Evolutionary conservation across 1,284 basidiomycete genomes (phyloP), one percentile per base, ranked within the genome.

Genomic region (Sparassis latifolia): DNA sequence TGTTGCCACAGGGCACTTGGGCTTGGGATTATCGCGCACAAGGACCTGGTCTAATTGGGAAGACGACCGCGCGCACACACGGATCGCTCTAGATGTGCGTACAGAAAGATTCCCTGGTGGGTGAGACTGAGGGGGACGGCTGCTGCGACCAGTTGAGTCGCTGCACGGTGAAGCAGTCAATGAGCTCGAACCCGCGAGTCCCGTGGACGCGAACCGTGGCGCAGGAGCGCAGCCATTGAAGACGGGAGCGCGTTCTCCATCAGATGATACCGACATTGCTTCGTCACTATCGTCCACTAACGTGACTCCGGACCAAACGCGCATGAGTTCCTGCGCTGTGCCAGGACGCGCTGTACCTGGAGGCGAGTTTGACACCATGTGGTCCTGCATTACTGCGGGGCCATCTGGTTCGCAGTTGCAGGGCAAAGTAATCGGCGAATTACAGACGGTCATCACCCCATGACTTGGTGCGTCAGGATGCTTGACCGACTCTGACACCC

Each of bases 1-100:
- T 2, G 44, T 54, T 2, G 52, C 54, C 1, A 60, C 54, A 4
- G 58, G 58, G 4, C 37, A 32, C 2, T 5, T 2, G 5, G 56
- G 58, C 40, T 57, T 55, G 7, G 56, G 56, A 31, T 57, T 45
- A 4, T 48, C 35, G 1, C 40, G 38, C 4, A 58, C 55, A 7
- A 43, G 41, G 31, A 20, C 20, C 20, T 20, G 20, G 20, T 20
- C 20, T 20, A 20, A 20, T 20, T 20, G 20, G 20, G 20, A 20
- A 20, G 20, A 20, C 20, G 20, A 20, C 20, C 20, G 20, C 20
- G 20, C 20, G 20, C 20, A 20, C 20, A 20, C 20, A 20, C 20
- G 20, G 20, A 20, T 20, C 20, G 20, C 20, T 20, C 20, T 20
- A 20, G 20, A 20, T 20, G 20, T 20, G 20, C 20, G 20, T 20